Conservation (phyloP, 371 early-diverging fungal species). For the Cokeromyces recurvatus region DNA sequence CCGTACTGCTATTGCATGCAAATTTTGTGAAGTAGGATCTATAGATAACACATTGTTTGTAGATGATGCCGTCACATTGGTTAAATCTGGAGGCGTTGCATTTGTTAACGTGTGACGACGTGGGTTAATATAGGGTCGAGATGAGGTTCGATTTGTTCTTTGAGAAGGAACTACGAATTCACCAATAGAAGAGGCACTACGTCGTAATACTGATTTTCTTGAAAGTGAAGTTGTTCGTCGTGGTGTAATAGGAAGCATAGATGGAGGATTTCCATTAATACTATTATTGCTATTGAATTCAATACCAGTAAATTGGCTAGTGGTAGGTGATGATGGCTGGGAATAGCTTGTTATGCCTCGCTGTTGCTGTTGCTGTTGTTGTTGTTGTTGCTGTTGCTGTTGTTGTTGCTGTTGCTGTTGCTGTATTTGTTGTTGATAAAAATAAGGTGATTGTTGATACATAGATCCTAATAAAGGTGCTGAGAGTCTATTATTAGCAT, state of each 20-base stretch:
- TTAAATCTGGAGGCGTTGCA: slow-evolving; percentile 13
- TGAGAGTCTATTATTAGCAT: slow-evolving; percentile 25
- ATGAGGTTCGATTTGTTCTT: background rate
- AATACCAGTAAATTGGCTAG: background rate
- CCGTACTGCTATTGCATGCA: slow-evolving; percentile 17
- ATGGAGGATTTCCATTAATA: no score
- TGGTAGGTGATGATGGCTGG: background rate
- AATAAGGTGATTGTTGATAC: slow-evolving; percentile 19
- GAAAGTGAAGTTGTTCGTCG: slow-evolving; percentile 15
- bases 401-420: slow-evolving; percentile 7
- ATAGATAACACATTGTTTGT: background rate
- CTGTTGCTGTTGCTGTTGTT: slow-evolving; percentile 3
- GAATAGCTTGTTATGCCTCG: slow-evolving; percentile 5
- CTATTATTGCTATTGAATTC: background rate
- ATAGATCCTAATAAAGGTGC: slow-evolving; percentile 22
- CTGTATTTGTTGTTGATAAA: slow-evolving; percentile 12
- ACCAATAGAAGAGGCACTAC: slow-evolving; percentile 18
- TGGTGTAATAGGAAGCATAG: background rate
- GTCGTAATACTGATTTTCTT: slow-evolving; percentile 8
- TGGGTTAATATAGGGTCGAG: slow-evolving; percentile 13
- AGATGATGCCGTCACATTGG: background rate
- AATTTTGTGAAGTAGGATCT: slow-evolving; percentile 1
- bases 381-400: slow-evolving; percentile 2
- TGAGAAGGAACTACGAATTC: slow-evolving; percentile 19
- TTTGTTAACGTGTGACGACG: slow-evolving; percentile 19